phyloP scores from a whole-genome alignment of 2,329 filamentous ascomycete species.

The Colletotrichum liaoningense region DNA sequence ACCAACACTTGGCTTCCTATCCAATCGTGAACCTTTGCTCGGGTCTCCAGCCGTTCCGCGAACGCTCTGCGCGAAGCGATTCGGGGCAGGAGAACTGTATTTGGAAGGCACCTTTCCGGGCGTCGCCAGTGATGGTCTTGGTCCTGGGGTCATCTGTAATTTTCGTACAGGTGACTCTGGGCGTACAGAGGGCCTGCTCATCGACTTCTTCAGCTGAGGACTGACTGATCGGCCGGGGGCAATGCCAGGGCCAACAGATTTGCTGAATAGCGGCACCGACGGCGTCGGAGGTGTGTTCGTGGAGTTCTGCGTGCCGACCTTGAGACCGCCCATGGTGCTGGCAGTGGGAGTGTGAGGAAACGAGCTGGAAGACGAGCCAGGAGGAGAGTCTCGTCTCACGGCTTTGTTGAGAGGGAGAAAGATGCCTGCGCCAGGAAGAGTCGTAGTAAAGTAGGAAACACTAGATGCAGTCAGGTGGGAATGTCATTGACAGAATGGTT shows the following conservation, averaged over 20 bases:
- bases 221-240: constrained; percentile 77
- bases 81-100: constrained; percentile 72
- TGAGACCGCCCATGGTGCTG: constrained; percentile 67
- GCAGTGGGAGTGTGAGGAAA: constrained; percentile 77
- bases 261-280: constrained; percentile 82
- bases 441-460: constrained; percentile 84
- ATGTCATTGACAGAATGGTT: constrained; percentile 16
- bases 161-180: constrained; percentile 87
- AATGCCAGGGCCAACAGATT: constrained; percentile 81
- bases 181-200: constrained; percentile 78
- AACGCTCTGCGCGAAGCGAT: constrained; percentile 73
- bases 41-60: constrained; percentile 71
- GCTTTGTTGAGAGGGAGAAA: constrained; percentile 91
- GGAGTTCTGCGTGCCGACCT: constrained; percentile 66
- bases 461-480: constrained; percentile 49
- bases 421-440: constrained; percentile 84
- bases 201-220: constrained; percentile 75
- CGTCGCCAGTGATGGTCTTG: constrained; percentile 67
- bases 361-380: constrained; percentile 59
- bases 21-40: constrained; percentile 63
- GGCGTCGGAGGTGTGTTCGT: constrained; percentile 74
- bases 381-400: constrained; percentile 71
- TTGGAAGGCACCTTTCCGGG: constrained; percentile 64
- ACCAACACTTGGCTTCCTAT: constrained; percentile 63
- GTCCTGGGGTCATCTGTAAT: constrained; percentile 70